Base-by-base conservation (phyloP, 2,329 filamentous ascomycete genomes). In the Blumeria hordei region DNA sequence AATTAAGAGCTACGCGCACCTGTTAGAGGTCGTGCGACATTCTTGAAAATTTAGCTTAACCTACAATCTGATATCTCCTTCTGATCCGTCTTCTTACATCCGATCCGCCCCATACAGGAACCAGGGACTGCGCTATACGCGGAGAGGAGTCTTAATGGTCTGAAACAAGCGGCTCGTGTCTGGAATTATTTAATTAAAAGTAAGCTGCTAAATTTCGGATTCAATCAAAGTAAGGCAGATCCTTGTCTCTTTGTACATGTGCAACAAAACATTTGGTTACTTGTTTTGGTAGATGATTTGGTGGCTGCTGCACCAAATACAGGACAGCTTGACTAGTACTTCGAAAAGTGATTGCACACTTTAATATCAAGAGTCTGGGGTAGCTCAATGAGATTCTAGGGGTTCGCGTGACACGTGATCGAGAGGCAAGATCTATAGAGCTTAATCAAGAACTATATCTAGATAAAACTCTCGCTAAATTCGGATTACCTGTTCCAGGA, bases 361-460 rank as follows among this genome's bases (percentile, higher is more conserved):
- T 52, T 35, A 52, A 52, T 21, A 52, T 35, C 49, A 52, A 52
- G 49, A 52, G 14, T 35, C 49, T 37, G 49, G 49, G 49, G 44
- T 14, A 37, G 14, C 18, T 52, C n/a, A 21, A 37, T 12, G 39
- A 37, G 49, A 37, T 52, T 52, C 49, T 52, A 16, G 34, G 34
- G n/a, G 39, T 37, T 11, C 36, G 49, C 36, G 39, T 52, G 14
- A 36, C n/a, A 18, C 47, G 49, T 10, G 16, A 52, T 8, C 11
- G 33, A 7, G 39, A 52, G 16, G 34, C 36, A 35, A 37, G 28
- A 52, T 9, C 14, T 18, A 36, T 52, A 18, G 36, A 35, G 49
- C 49, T 37, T 16, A 35, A 52, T 37, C 34, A 52, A 18, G 33
- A 52, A 18, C 49, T 37, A 35, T 37, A 37, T 37, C 49, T 52